These are phyloP conservation scores for Psilocybe sp. DNA, from an alignment of 768 basidiomycete species.

Conservation along the genomic window DNA sequence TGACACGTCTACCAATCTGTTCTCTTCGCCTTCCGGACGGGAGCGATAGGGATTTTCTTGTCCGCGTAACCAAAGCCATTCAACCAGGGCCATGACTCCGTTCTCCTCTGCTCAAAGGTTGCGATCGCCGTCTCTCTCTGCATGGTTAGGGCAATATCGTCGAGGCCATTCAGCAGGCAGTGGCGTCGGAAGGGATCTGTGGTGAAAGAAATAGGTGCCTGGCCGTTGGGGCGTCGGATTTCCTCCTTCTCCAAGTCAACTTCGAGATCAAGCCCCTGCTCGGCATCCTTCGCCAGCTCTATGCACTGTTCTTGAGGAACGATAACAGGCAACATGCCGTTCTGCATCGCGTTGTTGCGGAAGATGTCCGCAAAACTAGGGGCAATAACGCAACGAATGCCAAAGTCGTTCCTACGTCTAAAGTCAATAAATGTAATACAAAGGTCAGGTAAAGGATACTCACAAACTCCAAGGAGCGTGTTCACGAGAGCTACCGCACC, in stretches of 20 bases:
- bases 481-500: conserved; percentile 87
- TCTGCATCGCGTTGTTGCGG: conserved; percentile 87
- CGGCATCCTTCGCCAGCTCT: conserved; percentile 73
- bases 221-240: conserved; percentile 71
- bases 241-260: conserved; percentile 84
- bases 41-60: conserved; percentile 61
- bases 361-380: conserved; percentile 92
- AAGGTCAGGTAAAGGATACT: conserved; percentile 25
- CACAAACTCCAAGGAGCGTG: conserved; percentile 88
- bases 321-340: conserved; percentile 83
- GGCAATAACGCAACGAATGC: conserved; percentile 84
- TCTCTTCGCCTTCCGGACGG: conserved; percentile 41
- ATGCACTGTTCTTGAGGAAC: conserved; percentile 71
- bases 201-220: conserved; percentile 70
- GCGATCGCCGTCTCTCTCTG: conserved; percentile 72
- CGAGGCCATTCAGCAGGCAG: conserved; percentile 92
- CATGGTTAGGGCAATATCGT: conserved; percentile 95
- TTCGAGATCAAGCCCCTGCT: conserved; percentile 71
- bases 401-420: conserved; percentile 72
- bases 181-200: conserved; percentile 91
- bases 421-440: background rate
- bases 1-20: conserved; percentile 65
- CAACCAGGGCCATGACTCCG: conserved; percentile 89
- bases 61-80: conserved; percentile 92
- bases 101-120: conserved; percentile 76